Conservation (phyloP, 345 rosid genomes). For the Gossypium stocksii region DNA sequence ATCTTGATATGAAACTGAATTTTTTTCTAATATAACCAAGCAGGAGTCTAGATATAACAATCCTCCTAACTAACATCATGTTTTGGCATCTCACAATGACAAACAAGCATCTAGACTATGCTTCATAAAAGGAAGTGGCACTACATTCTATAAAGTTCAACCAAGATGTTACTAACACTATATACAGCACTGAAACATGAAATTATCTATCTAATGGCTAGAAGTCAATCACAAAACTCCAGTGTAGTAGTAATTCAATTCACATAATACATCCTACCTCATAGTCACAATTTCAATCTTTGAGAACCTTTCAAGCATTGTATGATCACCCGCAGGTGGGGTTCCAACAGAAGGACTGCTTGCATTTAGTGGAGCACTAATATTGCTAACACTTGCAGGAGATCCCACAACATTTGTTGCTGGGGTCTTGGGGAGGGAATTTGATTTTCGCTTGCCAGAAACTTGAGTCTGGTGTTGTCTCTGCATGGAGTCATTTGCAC, state of each 20-base stretch:
- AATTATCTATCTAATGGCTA: background rate
- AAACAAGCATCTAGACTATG: background rate
- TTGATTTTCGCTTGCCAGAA: slow-evolving; percentile 65
- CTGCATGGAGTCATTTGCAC: slow-evolving; percentile 75
- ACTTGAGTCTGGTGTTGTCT: slow-evolving; percentile 66
- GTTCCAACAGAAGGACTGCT: slow-evolving; percentile 82
- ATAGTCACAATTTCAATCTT: slow-evolving; percentile 65
- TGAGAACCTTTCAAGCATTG: slow-evolving; percentile 68
- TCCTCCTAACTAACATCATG: background rate
- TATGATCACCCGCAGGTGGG: slow-evolving; percentile 58
- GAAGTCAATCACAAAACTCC: slow-evolving; percentile 6
- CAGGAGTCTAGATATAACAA: background rate
- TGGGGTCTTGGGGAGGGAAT: slow-evolving; percentile 65
- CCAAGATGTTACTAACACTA: slow-evolving; percentile 2
- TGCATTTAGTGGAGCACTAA: slow-evolving; percentile 57
- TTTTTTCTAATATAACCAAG: background rate
- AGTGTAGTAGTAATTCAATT: slow-evolving; percentile 2
- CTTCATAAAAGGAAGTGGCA: background rate
- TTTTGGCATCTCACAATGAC: background rate
- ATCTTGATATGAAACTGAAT: too few species aligned
- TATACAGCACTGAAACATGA: background rate
- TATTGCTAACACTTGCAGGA: slow-evolving; percentile 86
- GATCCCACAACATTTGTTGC: slow-evolving; percentile 80
- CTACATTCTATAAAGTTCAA: background rate
- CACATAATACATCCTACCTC: slow-evolving; percentile 60